phyloP scores from a whole-genome alignment of 164 flowering plant species.

The Paratinospora sagittata region DNA sequence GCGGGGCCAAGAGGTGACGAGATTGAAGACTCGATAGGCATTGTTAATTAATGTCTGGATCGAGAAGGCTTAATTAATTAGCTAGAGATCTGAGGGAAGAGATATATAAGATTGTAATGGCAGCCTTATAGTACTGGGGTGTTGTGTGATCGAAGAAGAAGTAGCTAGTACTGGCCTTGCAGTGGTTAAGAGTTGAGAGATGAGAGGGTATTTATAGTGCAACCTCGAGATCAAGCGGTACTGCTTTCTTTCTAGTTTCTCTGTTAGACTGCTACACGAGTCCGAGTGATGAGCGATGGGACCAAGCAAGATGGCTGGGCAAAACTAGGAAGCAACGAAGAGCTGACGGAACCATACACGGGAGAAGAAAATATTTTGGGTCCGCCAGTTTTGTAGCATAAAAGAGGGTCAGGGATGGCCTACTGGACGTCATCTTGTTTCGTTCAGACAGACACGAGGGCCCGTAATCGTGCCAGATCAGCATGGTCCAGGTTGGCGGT shows the following conservation, averaged over 20 bases:
- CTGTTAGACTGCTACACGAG: no score
- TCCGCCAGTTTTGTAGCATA: slow-evolving; percentile 17
- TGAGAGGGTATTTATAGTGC: neutral
- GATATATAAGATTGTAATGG: neutral
- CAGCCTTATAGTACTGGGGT: neutral
- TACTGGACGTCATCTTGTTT: slow-evolving; percentile 20
- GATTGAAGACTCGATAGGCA: slow-evolving; percentile 13
- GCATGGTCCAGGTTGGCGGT: slow-evolving; percentile 19
- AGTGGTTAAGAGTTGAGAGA: neutral
- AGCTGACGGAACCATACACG: slow-evolving; percentile 9
- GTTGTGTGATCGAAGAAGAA: neutral
- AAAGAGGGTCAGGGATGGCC: slow-evolving; percentile 34
- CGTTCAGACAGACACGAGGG: slow-evolving; percentile 29
- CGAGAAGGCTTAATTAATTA: no score
- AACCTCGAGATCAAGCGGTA: neutral
- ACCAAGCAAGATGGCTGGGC: neutral
- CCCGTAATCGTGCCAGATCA: slow-evolving; percentile 31
- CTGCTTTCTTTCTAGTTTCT: neutral
- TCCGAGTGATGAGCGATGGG: neutral
- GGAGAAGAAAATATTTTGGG: slow-evolving; percentile 4
- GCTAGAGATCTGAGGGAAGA: no score
- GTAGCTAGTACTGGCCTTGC: no score
- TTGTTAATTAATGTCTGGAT: neutral
- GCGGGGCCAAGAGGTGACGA: slow-evolving; percentile 25
- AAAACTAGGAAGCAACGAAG: slow-evolving; percentile 11